A percentile compares a stretch with the other conserved stretches of the same genome.
phyloP scores from a whole-genome alignment of 2,329 filamentous ascomycete species.

The Pseudogymnoascus sp. region DNA sequence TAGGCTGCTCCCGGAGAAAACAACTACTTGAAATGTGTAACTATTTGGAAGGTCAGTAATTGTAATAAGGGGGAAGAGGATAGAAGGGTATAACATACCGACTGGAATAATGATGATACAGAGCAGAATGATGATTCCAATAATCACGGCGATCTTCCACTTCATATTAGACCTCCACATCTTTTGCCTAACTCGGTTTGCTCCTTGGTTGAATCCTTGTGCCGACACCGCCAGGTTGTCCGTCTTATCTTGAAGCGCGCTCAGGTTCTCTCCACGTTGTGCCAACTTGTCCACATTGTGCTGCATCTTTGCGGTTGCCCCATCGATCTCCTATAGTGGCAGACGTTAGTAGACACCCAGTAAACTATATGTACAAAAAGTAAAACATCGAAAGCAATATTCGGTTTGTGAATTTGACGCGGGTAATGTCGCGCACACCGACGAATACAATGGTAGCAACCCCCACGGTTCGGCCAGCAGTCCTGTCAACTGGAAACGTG shows the following conservation, averaged over 20 bases:
- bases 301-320: constrained; percentile 89
- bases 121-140: constrained; percentile 83
- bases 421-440: not conserved
- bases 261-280: constrained; percentile 81
- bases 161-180: constrained; percentile 99
- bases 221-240: constrained; percentile 89
- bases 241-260: constrained; percentile 87
- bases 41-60: not conserved
- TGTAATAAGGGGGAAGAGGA: not conserved
- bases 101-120: constrained; percentile 90
- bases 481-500: not conserved
- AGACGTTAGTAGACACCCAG: not conserved
- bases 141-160: constrained; percentile 79
- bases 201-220: constrained; percentile 90
- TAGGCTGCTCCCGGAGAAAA: not conserved
- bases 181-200: constrained; percentile 91
- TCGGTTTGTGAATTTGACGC: not conserved
- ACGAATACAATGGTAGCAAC: not conserved
- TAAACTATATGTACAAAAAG: not conserved
- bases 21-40: not conserved
- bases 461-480: not conserved
- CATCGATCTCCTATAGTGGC: constrained; percentile 80
- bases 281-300: constrained; percentile 97
- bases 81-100: constrained; percentile 47
- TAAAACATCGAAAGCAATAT: not conserved